Percentiles rank a stretch among this genome's conserved stretches.
Evolutionary conservation across 2,329 filamentous ascomycete genomes (phyloP).

Genomic region (Penicillium sp.): DNA sequence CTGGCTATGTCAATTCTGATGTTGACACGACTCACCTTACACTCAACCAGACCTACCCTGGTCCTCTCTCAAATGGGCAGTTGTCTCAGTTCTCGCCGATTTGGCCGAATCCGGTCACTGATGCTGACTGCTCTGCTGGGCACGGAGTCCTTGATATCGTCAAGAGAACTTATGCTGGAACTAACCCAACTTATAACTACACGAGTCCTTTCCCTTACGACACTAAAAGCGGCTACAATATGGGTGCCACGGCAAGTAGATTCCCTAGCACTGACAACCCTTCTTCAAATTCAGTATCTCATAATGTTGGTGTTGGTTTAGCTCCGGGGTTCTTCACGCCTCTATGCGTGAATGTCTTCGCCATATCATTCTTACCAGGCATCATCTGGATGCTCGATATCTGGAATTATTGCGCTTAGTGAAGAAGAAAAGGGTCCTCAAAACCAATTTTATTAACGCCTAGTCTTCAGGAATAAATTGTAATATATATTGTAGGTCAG

Average conservation of each 20-base stretch:
- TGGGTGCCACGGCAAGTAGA: constrained; percentile 32
- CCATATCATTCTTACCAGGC: background rate
- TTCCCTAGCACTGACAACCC: background rate
- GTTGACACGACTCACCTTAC: constrained; percentile 50
- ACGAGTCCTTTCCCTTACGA: constrained; percentile 37
- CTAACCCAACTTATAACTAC: constrained; percentile 40
- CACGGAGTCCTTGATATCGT: constrained; percentile 41
- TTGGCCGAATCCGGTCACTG: constrained; percentile 37
- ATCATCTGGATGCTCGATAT: background rate
- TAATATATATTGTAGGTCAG: background rate
- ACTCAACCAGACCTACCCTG: constrained; percentile 62
- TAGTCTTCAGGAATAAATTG: background rate
- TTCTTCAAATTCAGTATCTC: background rate
- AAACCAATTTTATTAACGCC: background rate
- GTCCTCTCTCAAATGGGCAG: constrained; percentile 39
- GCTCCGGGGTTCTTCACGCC: background rate
- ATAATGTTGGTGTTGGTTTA: background rate
- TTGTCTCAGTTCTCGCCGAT: constrained; percentile 34
- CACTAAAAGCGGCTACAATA: constrained; percentile 22
- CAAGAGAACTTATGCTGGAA: constrained; percentile 37
- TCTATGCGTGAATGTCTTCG: background rate
- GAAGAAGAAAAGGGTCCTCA: background rate
- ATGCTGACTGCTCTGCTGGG: constrained; percentile 39
- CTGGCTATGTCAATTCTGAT: constrained; percentile 57
- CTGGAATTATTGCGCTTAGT: background rate